Evolutionary conservation across 2,329 filamentous ascomycete species (phyloP).

Genomic region (Paecilomyces fulvus): DNA sequence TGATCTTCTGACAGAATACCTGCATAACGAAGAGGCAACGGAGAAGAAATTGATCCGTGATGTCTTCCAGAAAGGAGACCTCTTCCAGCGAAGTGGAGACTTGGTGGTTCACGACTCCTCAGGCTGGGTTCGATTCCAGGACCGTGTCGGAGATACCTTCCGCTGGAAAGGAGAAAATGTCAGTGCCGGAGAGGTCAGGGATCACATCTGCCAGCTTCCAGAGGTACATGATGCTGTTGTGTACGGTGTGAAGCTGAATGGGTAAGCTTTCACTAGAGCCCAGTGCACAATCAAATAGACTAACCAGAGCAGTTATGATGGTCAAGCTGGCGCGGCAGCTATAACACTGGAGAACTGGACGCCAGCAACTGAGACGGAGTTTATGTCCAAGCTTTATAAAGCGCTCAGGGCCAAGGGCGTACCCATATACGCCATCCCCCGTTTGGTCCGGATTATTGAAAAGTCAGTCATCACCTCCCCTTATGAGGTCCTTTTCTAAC

Average conservation of each 20-base stretch:
- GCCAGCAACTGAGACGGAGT: slow-evolving; percentile 18
- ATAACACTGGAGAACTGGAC: slow-evolving; percentile 33
- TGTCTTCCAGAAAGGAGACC: slow-evolving; percentile 39
- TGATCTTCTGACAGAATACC: slow-evolving; percentile 34
- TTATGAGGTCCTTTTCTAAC: background rate
- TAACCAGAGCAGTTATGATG: slow-evolving; percentile 33
- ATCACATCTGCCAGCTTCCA: slow-evolving; percentile 34
- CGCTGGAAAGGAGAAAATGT: slow-evolving; percentile 55
- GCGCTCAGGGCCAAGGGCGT: slow-evolving; percentile 37
- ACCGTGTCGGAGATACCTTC: slow-evolving; percentile 49
- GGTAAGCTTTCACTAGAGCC: slow-evolving; percentile 17
- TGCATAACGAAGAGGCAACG: slow-evolving; percentile 34
- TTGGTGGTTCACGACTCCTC: slow-evolving; percentile 32
- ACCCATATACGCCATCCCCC: slow-evolving; percentile 39
- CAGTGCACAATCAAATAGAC: background rate
- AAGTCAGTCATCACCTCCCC: slow-evolving; percentile 25
- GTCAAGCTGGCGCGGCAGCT: slow-evolving; percentile 40
- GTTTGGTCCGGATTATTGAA: slow-evolving; percentile 39
- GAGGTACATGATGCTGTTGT: slow-evolving; percentile 38
- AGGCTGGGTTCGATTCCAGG: slow-evolving; percentile 40
- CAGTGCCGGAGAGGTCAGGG: slow-evolving; percentile 37
- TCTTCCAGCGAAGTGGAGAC: slow-evolving; percentile 40
- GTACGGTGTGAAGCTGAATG: slow-evolving; percentile 35
- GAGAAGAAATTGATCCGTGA: slow-evolving; percentile 37
- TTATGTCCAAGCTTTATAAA: slow-evolving; percentile 31